Evolutionary conservation across 495 filamentous ascomycete species (phyloP).

Genomic region (Bathelium albidoporum): DNA sequence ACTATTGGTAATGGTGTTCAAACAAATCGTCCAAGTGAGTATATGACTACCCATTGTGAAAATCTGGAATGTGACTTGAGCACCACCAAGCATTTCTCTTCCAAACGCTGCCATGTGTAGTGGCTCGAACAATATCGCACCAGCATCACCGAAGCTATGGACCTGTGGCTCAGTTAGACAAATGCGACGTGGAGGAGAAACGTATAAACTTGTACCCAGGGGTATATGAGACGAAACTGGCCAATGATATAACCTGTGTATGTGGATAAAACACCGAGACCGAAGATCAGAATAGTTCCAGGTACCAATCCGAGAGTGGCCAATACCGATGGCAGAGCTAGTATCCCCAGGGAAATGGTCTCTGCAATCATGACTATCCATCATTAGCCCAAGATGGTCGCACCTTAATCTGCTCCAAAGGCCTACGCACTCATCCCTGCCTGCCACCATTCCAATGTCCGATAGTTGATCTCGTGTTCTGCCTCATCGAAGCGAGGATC

Average conservation of each 20-base stretch:
- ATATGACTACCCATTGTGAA: conserved; percentile 73
- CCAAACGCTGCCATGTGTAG: conserved; percentile 4
- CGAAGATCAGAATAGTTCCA: conserved; percentile 46
- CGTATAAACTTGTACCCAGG: conserved; percentile 61
- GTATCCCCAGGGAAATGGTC: conserved; percentile 30
- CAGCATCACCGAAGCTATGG: conserved; percentile 53
- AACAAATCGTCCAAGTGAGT: conserved; percentile 60
- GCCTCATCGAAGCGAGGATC: background rate
- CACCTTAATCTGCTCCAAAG: background rate
- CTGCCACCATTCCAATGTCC: conserved; percentile 13
- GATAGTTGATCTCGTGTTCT: background rate
- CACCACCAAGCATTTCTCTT: conserved; percentile 6
- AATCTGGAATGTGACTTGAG: conserved; percentile 21
- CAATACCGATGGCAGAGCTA: conserved; percentile 24
- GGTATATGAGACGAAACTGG: conserved; percentile 63
- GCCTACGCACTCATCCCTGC: conserved; percentile 1
- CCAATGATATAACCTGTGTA: conserved; percentile 73
- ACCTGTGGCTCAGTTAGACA: conserved; percentile 52
- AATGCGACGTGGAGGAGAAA: conserved; percentile 60
- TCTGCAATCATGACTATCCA: conserved; percentile 29
- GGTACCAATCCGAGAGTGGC: conserved; percentile 26
- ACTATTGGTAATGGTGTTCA: conserved; percentile 55
- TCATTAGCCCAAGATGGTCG: background rate
- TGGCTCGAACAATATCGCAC: conserved; percentile 45
- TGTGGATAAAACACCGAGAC: conserved; percentile 54